A percentile compares a stretch with the other conserved stretches of the same genome.
Conservation (phyloP, 164 flowering plant genomes). For the Liquidambar formosana region DNA sequence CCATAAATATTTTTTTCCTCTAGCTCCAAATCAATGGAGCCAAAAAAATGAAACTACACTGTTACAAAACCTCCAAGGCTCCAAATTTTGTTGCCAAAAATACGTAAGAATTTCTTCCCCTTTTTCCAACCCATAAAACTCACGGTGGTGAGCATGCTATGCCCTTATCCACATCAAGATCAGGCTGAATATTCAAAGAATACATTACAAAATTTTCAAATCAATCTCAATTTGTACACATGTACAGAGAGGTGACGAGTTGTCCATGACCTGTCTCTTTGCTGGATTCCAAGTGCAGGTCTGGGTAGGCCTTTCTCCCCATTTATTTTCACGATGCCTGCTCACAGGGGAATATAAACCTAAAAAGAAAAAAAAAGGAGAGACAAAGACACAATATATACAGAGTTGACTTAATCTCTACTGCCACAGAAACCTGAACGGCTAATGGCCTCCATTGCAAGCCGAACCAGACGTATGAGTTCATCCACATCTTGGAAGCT, state of each 20-base stretch:
- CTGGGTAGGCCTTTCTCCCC: constrained; percentile 4
- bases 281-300: constrained; percentile 14
- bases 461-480: constrained; percentile 56
- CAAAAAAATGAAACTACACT: background rate
- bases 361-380: constrained; percentile 19
- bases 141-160: background rate
- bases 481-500: constrained; percentile 75
- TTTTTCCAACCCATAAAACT: constrained; percentile 10
- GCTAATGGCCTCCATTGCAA: constrained; percentile 60
- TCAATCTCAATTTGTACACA: constrained; percentile 42
- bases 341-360: constrained; percentile 19
- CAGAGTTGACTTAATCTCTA: constrained; percentile 21
- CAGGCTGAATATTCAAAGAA: constrained; percentile 27
- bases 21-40: constrained; percentile 12
- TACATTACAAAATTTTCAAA: constrained; percentile 33
- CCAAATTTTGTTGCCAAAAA: background rate
- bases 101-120: constrained; percentile 1
- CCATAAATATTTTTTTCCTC: background rate
- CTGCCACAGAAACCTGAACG: constrained; percentile 28
- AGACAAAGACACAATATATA: constrained; percentile 22
- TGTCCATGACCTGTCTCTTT: constrained; percentile 10
- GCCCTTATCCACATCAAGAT: constrained; percentile 19
- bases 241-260: constrained; percentile 27
- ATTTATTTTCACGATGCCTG: constrained; percentile 7
- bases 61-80: constrained; percentile 1